phyloP scores from a whole-genome alignment of 495 filamentous ascomycete genomes.

The Neurospora terricola region DNA sequence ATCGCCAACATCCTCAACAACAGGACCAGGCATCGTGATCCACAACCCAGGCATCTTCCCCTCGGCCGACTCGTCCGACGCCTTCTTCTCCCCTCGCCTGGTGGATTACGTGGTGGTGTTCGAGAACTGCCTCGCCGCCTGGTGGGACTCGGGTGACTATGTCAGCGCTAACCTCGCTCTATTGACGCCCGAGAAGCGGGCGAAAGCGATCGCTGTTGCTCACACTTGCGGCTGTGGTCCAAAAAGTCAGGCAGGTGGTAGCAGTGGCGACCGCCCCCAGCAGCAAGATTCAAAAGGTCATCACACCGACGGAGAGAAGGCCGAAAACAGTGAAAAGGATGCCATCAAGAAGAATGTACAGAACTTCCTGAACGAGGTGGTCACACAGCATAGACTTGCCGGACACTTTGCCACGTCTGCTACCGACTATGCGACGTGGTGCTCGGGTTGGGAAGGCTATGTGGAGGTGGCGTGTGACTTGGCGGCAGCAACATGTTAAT shows the following conservation, averaged over 20 bases:
- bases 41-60: conserved; percentile 23
- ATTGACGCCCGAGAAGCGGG: conserved; percentile 4
- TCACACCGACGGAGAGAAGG: background rate
- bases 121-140: conserved; percentile 15
- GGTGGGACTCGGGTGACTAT: conserved; percentile 13
- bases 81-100: conserved; percentile 7
- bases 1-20: background rate
- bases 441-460: conserved; percentile 10
- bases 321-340: background rate
- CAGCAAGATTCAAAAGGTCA: background rate
- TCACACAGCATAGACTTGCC: conserved; percentile 7
- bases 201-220: conserved; percentile 13
- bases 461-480: background rate
- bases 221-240: conserved; percentile 3
- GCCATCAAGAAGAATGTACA: conserved; percentile 1
- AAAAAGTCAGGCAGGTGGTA: background rate
- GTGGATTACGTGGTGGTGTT: conserved; percentile 20
- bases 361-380: conserved; percentile 6
- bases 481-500: background rate
- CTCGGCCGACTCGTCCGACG: conserved; percentile 10
- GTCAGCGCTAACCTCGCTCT: conserved; percentile 5
- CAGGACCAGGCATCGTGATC: conserved; percentile 1
- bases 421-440: conserved; percentile 13
- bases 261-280: background rate
- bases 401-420: conserved; percentile 18